Base-by-base conservation (phyloP, 768 basidiomycete species). In the Wakefieldia striispora region DNA sequence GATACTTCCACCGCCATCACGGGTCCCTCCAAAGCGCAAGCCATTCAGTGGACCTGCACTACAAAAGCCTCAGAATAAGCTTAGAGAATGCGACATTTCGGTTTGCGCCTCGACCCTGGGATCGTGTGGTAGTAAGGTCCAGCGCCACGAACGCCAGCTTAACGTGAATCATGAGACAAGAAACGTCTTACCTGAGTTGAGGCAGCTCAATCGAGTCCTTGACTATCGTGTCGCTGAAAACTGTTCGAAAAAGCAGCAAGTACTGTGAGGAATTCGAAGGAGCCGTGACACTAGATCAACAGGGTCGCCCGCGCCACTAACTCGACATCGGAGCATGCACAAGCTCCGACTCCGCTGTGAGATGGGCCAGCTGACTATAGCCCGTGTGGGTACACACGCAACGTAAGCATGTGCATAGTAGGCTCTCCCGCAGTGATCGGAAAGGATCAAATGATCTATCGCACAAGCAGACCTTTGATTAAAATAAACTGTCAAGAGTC, bases 311-410 rank as follows among this genome's bases (percentile, higher is more conserved):
- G 33, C 33, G 33, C 33, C 33, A 2, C 14, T 41, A 14, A 43
- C 45, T 38, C 14, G 44, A 39, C 40, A 41, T 27, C 26, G 40
- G 47, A 33, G 35, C 26, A 40, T 34, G 17, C 35, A 41, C 43
- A 43, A 39, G 50, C 20, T 45, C 57, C 50, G 43, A 33, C 37
- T 63, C 55, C 43, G 47, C 45, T 45, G 53, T 49, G 51, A 23
- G 50, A 60, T 45, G 36, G 34, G 33, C 23, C 27, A 29, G 36
- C 48, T 17, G 34, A 31, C 33, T 43, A 24, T 24, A 50, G 13
- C 23, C 47, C 16, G 37, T 27, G 7, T 1, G 10, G 33, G 42
- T 24, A 11, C 37, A 37, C 13, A 14, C 20, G 39, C 21, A 26
- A 54, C 51, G 51, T 54, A 60, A 63, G 43, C 6, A 31, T 14